These are phyloP conservation scores for Sporothrix pseudoabietina DNA, from an alignment of 2,329 filamentous ascomycete genomes.

Conservation along the genomic window DNA sequence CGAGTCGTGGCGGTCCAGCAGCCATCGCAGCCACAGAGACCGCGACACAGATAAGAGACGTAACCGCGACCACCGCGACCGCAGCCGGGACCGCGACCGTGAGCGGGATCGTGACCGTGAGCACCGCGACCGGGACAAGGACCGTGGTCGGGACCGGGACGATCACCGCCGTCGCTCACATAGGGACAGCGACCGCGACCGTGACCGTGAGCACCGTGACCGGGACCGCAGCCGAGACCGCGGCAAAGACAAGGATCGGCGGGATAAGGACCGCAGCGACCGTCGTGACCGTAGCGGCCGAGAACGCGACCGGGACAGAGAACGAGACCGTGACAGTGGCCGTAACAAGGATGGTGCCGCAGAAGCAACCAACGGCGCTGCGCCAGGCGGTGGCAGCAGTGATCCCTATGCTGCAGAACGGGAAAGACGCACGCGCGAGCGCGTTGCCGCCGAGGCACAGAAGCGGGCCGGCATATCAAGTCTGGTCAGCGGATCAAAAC, in stretches of 20 bases:
- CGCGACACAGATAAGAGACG: conserved; percentile 28
- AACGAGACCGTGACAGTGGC: conserved; percentile 36
- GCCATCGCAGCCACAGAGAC: conserved; percentile 30
- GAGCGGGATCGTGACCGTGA: conserved; percentile 34
- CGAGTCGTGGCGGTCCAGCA: conserved; percentile 23
- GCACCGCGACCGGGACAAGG: conserved; percentile 40
- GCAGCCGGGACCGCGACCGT: conserved; percentile 38
- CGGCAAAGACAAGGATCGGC: conserved; percentile 26
- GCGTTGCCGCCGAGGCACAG: conserved; percentile 69
- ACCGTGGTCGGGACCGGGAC: conserved; percentile 40
- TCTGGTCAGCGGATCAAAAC: conserved; percentile 52
- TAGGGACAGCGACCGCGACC: conserved; percentile 26
- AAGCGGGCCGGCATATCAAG: conserved; percentile 55
- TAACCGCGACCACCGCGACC: conserved; percentile 36
- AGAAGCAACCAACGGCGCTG: conserved; percentile 19
- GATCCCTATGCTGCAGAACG: conserved; percentile 72
- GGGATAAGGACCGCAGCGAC: conserved; percentile 30
- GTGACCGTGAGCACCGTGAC: conserved; percentile 35
- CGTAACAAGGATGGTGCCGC: not conserved
- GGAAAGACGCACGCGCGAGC: conserved; percentile 65
- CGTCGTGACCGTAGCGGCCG: conserved; percentile 22
- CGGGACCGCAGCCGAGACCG: conserved; percentile 38
- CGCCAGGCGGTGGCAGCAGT: conserved; percentile 33
- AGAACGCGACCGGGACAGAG: conserved; percentile 29
- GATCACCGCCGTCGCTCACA: conserved; percentile 25